Percentiles rank a stretch among this genome's conserved stretches.
These are phyloP conservation scores for Ogataea nitratoaversa DNA, from an alignment of 805 yeast species.

Conservation along the genomic window DNA sequence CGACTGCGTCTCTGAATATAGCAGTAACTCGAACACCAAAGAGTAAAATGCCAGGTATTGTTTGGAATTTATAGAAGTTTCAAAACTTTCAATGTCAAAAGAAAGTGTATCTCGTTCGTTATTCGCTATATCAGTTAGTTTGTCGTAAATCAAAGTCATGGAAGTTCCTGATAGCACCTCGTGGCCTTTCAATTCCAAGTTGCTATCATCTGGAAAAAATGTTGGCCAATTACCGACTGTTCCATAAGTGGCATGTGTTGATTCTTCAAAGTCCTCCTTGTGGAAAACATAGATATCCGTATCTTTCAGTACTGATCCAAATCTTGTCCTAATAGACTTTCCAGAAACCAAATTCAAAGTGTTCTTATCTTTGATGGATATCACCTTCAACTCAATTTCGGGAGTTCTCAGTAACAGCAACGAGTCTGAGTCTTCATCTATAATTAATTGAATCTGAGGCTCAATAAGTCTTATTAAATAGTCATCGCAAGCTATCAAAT, in stretches of 20 bases:
- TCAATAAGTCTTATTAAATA: constrained; percentile 64
- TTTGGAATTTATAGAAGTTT: constrained; percentile 63
- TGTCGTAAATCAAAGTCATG: constrained; percentile 55
- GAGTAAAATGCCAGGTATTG: constrained; percentile 68
- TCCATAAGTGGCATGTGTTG: constrained; percentile 58
- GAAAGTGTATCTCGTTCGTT: constrained; percentile 42
- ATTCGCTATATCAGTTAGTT: constrained; percentile 39
- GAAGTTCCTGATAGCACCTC: constrained; percentile 64
- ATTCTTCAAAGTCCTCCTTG: constrained; percentile 38
- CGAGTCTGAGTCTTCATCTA: constrained; percentile 47
- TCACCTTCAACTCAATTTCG: constrained; percentile 58
- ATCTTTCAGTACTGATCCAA: constrained; percentile 61
- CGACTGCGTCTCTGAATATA: constrained; percentile 62
- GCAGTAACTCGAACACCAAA: constrained; percentile 57
- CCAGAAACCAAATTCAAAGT: constrained; percentile 10
- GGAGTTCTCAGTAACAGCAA: constrained; percentile 74
- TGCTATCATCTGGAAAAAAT: constrained; percentile 66
- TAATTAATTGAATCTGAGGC: constrained; percentile 77
- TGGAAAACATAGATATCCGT: constrained; percentile 71
- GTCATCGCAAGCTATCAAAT: constrained; percentile 42
- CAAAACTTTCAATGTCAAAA: constrained; percentile 67
- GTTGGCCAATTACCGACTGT: constrained; percentile 76
- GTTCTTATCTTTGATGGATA: constrained; percentile 50
- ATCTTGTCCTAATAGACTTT: constrained; percentile 55
- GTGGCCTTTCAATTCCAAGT: constrained; percentile 48